phyloP scores from a whole-genome alignment of 495 filamentous ascomycete genomes.

The Tuber indicum region DNA sequence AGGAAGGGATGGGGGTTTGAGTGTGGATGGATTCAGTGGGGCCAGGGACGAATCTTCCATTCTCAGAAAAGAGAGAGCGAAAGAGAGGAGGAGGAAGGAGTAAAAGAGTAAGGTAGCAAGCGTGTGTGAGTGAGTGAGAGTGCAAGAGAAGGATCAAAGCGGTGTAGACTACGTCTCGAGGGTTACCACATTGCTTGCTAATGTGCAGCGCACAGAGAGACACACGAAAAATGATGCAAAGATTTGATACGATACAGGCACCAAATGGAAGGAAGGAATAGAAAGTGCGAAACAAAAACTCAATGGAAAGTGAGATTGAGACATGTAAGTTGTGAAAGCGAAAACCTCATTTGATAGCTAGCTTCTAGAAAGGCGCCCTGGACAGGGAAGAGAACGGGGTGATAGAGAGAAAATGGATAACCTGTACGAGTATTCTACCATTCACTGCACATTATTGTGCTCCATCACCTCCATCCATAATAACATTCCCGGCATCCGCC shows the following conservation, averaged over 20 bases:
- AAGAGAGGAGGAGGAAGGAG: background rate
- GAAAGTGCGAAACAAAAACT: constrained; percentile 24
- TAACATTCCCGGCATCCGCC: background rate
- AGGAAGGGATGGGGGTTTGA: constrained; percentile 4
- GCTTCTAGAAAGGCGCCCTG: background rate
- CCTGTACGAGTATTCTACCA: background rate
- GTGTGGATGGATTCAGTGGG: constrained; percentile 24
- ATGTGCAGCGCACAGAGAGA: constrained; percentile 9
- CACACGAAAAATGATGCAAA: constrained; percentile 24
- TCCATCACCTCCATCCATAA: background rate
- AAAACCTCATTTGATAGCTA: background rate
- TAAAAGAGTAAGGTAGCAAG: constrained; percentile 8
- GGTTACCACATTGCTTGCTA: background rate
- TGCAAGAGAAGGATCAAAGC: constrained; percentile 4
- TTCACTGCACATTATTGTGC: background rate
- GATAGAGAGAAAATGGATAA: background rate
- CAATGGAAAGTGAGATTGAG: constrained; percentile 20
- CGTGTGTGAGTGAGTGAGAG: background rate
- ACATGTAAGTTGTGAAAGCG: background rate
- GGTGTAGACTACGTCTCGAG: constrained; percentile 6
- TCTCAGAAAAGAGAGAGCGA: background rate
- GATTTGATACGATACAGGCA: constrained; percentile 20
- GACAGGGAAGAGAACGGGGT: background rate
- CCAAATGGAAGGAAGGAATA: constrained; percentile 29
- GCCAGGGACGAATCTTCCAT: constrained; percentile 20